phyloP scores from a whole-genome alignment of 2,329 filamentous ascomycete species.

The Monilinia fructigena region DNA sequence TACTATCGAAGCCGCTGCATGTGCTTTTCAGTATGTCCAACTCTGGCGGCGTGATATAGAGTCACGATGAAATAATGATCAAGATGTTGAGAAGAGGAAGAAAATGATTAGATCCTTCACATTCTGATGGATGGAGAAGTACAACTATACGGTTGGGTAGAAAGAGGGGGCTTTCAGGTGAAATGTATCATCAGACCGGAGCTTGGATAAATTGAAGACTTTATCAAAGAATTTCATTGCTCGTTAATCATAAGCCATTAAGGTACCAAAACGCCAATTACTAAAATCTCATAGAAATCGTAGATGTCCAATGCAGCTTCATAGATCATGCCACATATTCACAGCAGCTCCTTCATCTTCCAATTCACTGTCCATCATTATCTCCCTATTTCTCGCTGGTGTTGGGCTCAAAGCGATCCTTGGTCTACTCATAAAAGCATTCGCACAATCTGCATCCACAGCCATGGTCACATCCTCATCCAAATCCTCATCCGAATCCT shows the following conservation, averaged over 20 bases:
- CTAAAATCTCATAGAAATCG: background rate
- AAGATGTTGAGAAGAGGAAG: too few relatives aligned
- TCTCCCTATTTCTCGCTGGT: background rate
- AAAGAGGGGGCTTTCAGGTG: background rate
- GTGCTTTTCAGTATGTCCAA: too few relatives aligned
- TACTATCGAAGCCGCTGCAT: too few relatives aligned
- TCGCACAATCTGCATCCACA: conserved; percentile 65
- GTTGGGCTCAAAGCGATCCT: conserved; percentile 73
- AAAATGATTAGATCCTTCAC: too few relatives aligned
- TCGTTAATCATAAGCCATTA: conserved; percentile 4
- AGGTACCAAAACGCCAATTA: background rate
- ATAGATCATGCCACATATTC: conserved; percentile 14
- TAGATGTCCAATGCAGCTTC: background rate
- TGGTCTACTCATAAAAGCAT: conserved; percentile 81
- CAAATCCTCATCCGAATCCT: conserved; percentile 11
- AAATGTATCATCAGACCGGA: background rate
- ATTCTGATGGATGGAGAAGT: too few relatives aligned
- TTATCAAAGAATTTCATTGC: background rate
- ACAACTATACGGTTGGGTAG: too few relatives aligned
- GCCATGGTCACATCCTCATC: conserved; percentile 52
- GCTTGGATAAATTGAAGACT: background rate
- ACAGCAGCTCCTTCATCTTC: conserved; percentile 4
- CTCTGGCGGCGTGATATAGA: too few relatives aligned
- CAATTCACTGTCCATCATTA: background rate
- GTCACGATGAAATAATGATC: too few relatives aligned